A percentile compares a stretch with the other conserved stretches of the same genome.
phyloP scores from a whole-genome alignment of 2,329 filamentous ascomycete species.

The Mariannaea sp. region DNA sequence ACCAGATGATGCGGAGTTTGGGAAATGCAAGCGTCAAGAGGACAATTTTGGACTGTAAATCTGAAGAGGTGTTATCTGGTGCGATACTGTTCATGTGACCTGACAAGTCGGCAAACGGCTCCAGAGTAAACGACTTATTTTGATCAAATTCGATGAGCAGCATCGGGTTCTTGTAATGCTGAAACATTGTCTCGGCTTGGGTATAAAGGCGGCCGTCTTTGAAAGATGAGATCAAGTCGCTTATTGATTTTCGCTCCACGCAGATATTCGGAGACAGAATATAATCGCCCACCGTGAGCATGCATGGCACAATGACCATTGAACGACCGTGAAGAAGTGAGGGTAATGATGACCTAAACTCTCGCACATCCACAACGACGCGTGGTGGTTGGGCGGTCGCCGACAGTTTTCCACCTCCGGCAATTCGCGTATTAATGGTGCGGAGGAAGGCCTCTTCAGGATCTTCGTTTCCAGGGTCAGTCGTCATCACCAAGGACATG shows the following conservation, averaged over 20 bases:
- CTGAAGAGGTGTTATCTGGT: slow-evolving; percentile 63
- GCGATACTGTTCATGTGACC: slow-evolving; percentile 67
- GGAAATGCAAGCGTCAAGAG: slow-evolving; percentile 92
- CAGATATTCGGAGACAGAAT: slow-evolving; percentile 89
- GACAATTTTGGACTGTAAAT: slow-evolving; percentile 90
- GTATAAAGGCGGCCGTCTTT: slow-evolving; percentile 89
- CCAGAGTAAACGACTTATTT: slow-evolving; percentile 95
- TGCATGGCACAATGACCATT: slow-evolving; percentile 89
- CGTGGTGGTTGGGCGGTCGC: slow-evolving; percentile 87
- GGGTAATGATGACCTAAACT: slow-evolving; percentile 91
- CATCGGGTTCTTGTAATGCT: slow-evolving; percentile 88
- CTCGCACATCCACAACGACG: slow-evolving; percentile 92
- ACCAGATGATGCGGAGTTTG: slow-evolving; percentile 90
- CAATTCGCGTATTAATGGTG: slow-evolving; percentile 95
- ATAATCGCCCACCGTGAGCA: slow-evolving; percentile 96
- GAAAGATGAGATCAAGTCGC: slow-evolving; percentile 89
- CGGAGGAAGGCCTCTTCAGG: slow-evolving; percentile 91
- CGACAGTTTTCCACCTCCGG: slow-evolving; percentile 81
- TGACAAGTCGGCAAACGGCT: slow-evolving; percentile 72
- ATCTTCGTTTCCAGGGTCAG: slow-evolving; percentile 72
- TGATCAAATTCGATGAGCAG: slow-evolving; percentile 97
- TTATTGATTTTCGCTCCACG: slow-evolving; percentile 91
- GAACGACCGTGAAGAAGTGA: slow-evolving; percentile 88
- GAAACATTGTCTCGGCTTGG: slow-evolving; percentile 92
- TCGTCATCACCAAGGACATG: slow-evolving; percentile 88